A percentile compares a stretch with the other conserved stretches of the same genome.
These are phyloP conservation scores for Salvia splendens DNA, from an alignment of 257 asterid species.

Conservation along the genomic window DNA sequence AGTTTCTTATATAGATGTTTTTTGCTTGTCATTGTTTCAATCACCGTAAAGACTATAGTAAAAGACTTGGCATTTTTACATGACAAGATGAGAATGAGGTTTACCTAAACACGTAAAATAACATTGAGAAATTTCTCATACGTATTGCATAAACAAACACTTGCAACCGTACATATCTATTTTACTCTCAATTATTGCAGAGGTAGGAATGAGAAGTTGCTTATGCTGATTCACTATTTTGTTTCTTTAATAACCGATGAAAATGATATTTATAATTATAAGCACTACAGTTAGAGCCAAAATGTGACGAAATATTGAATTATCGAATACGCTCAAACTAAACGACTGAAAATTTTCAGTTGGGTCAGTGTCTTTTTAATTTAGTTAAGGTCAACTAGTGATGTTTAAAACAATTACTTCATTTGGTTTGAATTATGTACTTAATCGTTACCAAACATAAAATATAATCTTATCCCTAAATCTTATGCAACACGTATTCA, in stretches of 20 bases:
- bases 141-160: background rate
- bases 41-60: too few species aligned
- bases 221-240: background rate
- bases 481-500: background rate
- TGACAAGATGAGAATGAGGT: too few species aligned
- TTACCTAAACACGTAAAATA: background rate
- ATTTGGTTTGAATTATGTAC: background rate
- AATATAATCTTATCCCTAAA: background rate
- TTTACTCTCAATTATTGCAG: constrained; percentile 17
- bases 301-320: background rate
- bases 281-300: background rate
- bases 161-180: background rate
- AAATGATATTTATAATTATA: constrained; percentile 19
- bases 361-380: background rate
- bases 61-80: too few species aligned
- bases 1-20: too few species aligned
- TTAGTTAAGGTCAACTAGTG: background rate
- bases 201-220: background rate
- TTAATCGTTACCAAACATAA: background rate
- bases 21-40: too few species aligned
- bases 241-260: constrained; percentile 2
- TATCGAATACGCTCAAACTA: background rate
- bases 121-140: background rate
- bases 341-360: background rate
- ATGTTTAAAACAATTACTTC: background rate